Percentiles rank a stretch among this genome's conserved stretches.
phyloP scores from a whole-genome alignment of 2,329 filamentous ascomycete genomes.

The Davidsoniella virescens region DNA sequence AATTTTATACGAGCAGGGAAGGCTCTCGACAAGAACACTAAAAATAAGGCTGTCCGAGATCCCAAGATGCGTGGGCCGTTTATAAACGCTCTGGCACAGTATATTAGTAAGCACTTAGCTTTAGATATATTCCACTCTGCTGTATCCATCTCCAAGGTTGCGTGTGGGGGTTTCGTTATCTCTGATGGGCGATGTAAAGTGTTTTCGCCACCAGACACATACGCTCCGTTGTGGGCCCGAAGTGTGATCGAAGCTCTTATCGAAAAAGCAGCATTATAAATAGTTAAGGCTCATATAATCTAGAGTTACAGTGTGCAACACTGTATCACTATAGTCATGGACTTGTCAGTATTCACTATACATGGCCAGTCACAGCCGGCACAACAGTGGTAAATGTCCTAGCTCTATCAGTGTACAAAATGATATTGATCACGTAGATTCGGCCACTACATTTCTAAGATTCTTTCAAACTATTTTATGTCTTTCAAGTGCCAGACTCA shows the following conservation, averaged over 20 bases:
- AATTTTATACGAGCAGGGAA: slow-evolving; percentile 30
- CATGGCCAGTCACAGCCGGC: no score
- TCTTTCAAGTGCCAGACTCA: no score
- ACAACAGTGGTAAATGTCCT: no score
- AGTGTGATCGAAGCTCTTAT: slow-evolving; percentile 9
- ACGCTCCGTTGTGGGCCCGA: slow-evolving; percentile 7
- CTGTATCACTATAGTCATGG: no score
- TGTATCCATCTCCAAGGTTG: slow-evolving; percentile 36
- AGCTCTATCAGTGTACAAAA: no score
- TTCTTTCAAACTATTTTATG: no score
- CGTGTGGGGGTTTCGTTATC: slow-evolving; percentile 39
- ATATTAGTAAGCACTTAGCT: slow-evolving; percentile 36
- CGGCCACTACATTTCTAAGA: no score
- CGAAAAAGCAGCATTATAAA: slow-evolving; percentile 5
- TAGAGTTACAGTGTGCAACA: background rate
- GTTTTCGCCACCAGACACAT: slow-evolving; percentile 16
- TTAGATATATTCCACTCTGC: slow-evolving; percentile 38
- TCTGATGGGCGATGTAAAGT: slow-evolving; percentile 37
- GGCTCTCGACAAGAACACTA: slow-evolving; percentile 16
- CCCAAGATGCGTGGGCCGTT: slow-evolving; percentile 26
- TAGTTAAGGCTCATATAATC: background rate
- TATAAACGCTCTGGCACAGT: slow-evolving; percentile 31
- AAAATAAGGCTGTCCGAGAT: slow-evolving; percentile 18
- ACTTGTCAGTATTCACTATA: no score
- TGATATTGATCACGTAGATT: no score